Conservation (phyloP, 306 rosid species). For the Malus sieversii region DNA sequence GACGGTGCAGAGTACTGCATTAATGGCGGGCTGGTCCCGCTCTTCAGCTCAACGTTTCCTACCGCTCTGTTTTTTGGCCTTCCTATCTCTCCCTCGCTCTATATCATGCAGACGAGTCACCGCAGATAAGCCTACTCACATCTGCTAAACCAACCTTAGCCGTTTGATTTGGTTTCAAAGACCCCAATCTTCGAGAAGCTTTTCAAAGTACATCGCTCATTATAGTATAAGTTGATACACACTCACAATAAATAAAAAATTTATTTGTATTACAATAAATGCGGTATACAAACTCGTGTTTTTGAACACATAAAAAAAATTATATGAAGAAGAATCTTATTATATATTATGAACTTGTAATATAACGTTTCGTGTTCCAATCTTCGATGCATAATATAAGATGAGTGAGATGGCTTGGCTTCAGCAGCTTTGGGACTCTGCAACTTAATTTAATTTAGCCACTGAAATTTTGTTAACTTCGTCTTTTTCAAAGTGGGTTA, state of each 20-base stretch:
- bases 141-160: background rate
- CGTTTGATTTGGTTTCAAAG: slow-evolving; percentile 7
- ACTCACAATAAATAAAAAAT: too few species aligned
- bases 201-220: too few species aligned
- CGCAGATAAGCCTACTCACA: slow-evolving; percentile 1
- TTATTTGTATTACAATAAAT: too few species aligned
- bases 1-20: slow-evolving; percentile 24
- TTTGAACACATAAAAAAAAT: too few species aligned
- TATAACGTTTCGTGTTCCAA: too few species aligned
- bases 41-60: slow-evolving; percentile 3
- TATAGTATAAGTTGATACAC: too few species aligned
- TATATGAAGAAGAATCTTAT: too few species aligned
- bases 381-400: background rate
- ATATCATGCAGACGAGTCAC: background rate
- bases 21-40: slow-evolving; percentile 31
- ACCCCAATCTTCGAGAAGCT: background rate
- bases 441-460: background rate
- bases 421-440: background rate
- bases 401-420: slow-evolving; percentile 14
- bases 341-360: too few species aligned
- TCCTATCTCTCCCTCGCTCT: background rate
- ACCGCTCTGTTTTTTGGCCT: background rate
- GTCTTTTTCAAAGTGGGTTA: background rate
- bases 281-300: too few species aligned
- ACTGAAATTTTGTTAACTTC: background rate